Evolutionary conservation across 2,329 filamentous ascomycete genomes (phyloP).

Genomic region (Colletotrichum camelliae): DNA sequence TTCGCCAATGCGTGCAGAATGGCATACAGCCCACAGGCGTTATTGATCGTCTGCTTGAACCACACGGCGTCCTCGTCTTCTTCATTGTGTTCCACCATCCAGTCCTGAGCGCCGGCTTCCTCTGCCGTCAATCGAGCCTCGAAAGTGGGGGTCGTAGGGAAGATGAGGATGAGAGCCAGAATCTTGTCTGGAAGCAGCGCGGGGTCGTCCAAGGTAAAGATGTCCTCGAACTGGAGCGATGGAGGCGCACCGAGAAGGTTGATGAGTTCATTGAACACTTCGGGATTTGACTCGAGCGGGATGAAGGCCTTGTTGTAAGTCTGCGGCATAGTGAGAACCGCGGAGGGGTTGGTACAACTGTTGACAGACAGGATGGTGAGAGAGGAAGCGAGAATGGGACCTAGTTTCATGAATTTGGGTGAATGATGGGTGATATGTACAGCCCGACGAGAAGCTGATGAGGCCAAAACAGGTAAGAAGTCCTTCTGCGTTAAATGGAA

Average conservation of each 20-base stretch:
- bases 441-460: background rate
- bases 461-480: background rate
- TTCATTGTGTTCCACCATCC: conserved; percentile 36
- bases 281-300: conserved; percentile 57
- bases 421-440: background rate
- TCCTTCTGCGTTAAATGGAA: no score
- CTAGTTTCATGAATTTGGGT: background rate
- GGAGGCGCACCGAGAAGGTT: conserved; percentile 66
- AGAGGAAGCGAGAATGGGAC: fast-evolving
- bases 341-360: background rate
- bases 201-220: conserved; percentile 72
- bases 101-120: conserved; percentile 16
- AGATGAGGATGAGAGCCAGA: conserved; percentile 71
- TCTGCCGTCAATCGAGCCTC: conserved; percentile 53
- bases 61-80: conserved; percentile 68
- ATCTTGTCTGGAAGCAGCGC: conserved; percentile 64
- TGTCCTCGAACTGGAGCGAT: conserved; percentile 68
- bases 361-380: background rate
- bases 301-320: conserved; percentile 31
- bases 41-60: conserved; percentile 76
- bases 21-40: conserved; percentile 74
- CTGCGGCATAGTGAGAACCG: background rate
- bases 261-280: conserved; percentile 69
- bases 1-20: conserved; percentile 70
- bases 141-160: conserved; percentile 67